Evolutionary conservation across 2,329 filamentous ascomycete species (phyloP).

Genomic region (Tolypocladium sp.): DNA sequence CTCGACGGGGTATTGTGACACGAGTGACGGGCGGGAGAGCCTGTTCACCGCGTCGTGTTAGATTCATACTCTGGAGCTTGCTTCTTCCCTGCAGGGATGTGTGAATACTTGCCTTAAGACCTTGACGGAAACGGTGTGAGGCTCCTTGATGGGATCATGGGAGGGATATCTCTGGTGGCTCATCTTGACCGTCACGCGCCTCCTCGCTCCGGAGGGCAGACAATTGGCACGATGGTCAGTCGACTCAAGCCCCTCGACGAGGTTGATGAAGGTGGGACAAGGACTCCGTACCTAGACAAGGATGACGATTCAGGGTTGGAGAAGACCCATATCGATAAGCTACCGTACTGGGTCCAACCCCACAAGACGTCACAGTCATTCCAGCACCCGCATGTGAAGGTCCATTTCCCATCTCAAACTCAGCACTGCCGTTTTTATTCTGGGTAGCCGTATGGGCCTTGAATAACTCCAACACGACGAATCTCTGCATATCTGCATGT

Average conservation of each 20-base stretch:
- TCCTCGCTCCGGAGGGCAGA: not conserved
- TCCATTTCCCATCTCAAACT: not conserved
- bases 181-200: slow-evolving; percentile 26
- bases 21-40: slow-evolving; percentile 72
- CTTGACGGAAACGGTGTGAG: slow-evolving; percentile 71
- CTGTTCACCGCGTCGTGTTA: slow-evolving; percentile 30
- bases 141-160: slow-evolving; percentile 57
- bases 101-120: slow-evolving; percentile 48
- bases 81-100: not conserved
- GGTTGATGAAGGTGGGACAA: not conserved
- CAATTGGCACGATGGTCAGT: too few relatives aligned
- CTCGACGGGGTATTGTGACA: slow-evolving; percentile 58
- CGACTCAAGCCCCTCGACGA: not conserved
- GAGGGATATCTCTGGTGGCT: slow-evolving; percentile 50
- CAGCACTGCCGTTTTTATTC: not conserved
- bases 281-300: not conserved
- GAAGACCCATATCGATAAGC: not conserved
- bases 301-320: not conserved
- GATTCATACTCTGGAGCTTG: not conserved
- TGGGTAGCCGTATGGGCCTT: not conserved
- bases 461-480: not conserved
- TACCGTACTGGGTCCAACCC: not conserved
- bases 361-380: not conserved
- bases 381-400: not conserved
- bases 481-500: not conserved